Conservation (phyloP, 2,329 filamentous ascomycete genomes). For the Eutypa lata region DNA sequence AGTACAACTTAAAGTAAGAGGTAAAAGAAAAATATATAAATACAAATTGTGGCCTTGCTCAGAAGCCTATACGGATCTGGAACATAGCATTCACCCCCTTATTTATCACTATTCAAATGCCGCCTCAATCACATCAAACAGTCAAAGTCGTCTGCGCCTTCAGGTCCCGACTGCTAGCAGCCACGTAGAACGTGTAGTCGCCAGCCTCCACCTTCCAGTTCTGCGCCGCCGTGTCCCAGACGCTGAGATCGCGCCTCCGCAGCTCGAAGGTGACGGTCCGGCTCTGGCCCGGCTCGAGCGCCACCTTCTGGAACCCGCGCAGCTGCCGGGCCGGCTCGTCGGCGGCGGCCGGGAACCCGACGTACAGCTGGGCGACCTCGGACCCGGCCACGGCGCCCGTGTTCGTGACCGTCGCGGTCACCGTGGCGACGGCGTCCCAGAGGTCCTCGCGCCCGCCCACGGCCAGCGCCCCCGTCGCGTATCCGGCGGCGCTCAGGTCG, state of each 20-base stretch:
- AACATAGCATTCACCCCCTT: too few species aligned
- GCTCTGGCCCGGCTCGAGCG: constrained; percentile 34
- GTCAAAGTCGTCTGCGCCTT: not conserved
- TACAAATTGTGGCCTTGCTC: too few species aligned
- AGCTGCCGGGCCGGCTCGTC: constrained; percentile 44
- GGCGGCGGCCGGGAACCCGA: not conserved
- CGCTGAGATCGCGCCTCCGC: constrained; percentile 42
- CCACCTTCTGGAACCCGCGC: constrained; percentile 43
- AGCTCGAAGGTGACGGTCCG: constrained; percentile 33
- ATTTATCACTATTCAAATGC: too few species aligned
- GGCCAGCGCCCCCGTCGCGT: constrained; percentile 41
- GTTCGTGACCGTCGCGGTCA: constrained; percentile 62
- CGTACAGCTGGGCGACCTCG: constrained; percentile 50
- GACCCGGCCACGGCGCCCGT: constrained; percentile 50
- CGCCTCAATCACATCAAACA: too few species aligned
- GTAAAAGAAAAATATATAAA: too few species aligned
- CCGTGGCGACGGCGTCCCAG: constrained; percentile 52
- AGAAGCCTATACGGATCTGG: too few species aligned
- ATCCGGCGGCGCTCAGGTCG: constrained; percentile 39
- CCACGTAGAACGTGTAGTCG: not conserved
- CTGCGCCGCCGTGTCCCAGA: constrained; percentile 40
- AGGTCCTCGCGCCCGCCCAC: constrained; percentile 54
- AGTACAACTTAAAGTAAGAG: too few species aligned
- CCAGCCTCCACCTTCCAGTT: constrained; percentile 37
- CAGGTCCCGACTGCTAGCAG: not conserved